Base-by-base conservation (phyloP, 306 rosid genomes). In the Vicia sativa region DNA sequence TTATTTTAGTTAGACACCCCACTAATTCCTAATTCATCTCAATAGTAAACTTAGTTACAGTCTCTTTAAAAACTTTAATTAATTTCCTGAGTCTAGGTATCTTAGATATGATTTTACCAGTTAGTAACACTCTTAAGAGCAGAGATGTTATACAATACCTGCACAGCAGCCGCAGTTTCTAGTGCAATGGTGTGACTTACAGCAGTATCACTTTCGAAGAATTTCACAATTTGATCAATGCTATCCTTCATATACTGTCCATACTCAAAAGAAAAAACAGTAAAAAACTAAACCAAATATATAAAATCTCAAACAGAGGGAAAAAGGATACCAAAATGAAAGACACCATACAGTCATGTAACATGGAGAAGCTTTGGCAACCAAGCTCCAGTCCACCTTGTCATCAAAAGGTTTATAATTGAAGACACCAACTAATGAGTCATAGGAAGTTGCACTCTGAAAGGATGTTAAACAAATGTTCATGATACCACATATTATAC, bases 101-200 rank as follows among this genome's bases (percentile, higher is more conserved):
- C 71, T 39, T 50, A 43, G 39, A 23, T 71, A 42, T 55, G 58
- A 71, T 63, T 62, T 48, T 68, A 44, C 25, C 11, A 65, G 58
- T 54, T 75, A 77, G 54, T 78, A 63, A 39, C n/a, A 75, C 18
- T 56, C 64, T 55, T 59, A 65, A 28, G 29, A 46, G 49, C 58
- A 71, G 55, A 72, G 68, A 66, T 43, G 26, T 44, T 39, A 74
- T 23, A 2, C 45, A 37, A 53, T 78, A 93, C 98, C 98, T 93
- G 98, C 82, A 93, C 89, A 56, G 96, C 99, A 68, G 97, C 95
- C 42, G 97, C 96, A 71, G 97, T 87, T 79, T 88, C 99, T 88
- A 89, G 73, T 58, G 90, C 97, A 79, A 93, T 76, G 15, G 88
- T 77, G 86, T 85, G 97, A 80, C 97, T 89, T 37, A 93, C 95